Conservation (phyloP, 495 filamentous ascomycete genomes). For the Durotheca rogersii region DNA sequence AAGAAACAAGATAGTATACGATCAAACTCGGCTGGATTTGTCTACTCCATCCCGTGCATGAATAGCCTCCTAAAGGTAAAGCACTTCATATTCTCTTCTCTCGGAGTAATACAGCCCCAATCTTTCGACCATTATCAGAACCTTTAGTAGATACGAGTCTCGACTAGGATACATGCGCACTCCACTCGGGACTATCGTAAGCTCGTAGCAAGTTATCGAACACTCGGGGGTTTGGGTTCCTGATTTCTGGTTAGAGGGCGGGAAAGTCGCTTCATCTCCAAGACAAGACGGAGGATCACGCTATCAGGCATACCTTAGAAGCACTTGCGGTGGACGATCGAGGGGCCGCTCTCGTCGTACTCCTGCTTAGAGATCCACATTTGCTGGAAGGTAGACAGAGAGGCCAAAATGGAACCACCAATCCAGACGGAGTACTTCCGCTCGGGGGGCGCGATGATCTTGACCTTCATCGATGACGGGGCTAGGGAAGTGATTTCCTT, state of each 20-base stretch:
- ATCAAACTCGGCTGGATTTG: conserved; percentile 51
- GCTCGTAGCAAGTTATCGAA: conserved; percentile 34
- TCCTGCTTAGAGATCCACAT: conserved; percentile 99
- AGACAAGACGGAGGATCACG: not conserved
- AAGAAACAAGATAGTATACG: conserved; percentile 45
- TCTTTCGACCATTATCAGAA: conserved; percentile 49
- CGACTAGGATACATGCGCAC: conserved; percentile 47
- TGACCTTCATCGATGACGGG: conserved; percentile 98
- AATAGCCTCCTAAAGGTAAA: conserved; percentile 46
- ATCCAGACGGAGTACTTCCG: conserved; percentile 99
- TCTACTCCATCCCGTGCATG: conserved; percentile 44
- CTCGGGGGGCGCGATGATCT: conserved; percentile 97
- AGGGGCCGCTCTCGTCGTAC: conserved; percentile 99
- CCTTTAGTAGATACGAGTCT: conserved; percentile 53
- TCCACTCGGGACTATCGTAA: conserved; percentile 36
- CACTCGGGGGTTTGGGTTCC: conserved; percentile 16
- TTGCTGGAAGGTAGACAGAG: conserved; percentile 99
- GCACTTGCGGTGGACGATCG: conserved; percentile 99
- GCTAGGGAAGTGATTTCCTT: conserved; percentile 99
- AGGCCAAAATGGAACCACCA: conserved; percentile 99
- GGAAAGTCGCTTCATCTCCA: not conserved
- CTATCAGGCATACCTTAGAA: conserved; percentile 77
- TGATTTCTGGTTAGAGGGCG: not conserved
- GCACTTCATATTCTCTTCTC: conserved; percentile 44
- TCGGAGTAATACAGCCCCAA: conserved; percentile 46